Base-by-base conservation (phyloP, 345 rosid genomes). In the Sisymbrium irio region DNA sequence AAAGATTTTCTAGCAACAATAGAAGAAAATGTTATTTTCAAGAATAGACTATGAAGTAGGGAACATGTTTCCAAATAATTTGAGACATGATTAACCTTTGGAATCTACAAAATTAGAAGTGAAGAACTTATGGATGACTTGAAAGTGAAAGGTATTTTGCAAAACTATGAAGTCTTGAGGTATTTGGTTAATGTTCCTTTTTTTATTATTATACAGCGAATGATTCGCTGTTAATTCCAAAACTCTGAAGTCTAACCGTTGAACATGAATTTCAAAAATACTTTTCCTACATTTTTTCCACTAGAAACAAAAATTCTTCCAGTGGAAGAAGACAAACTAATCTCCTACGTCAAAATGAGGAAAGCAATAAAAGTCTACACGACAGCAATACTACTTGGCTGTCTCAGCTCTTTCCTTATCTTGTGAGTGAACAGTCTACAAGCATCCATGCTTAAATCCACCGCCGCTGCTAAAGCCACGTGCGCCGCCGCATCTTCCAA, bases 361-460 rank as follows among this genome's bases (percentile, higher is more conserved):
- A 3, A 70, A 22, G 25, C 74, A 68, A 10, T 53, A 67, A 35
- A 42, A 78, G 55, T 79, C 35, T 47, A 88, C 62, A 85, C 88
- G 80, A 65, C 82, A 72, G 18, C 73, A 51, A 65, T 73, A 72
- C 80, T 80, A 59, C 79, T 65, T 71, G 59, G 81, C 72, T 82
- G 89, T 56, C 91, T 84, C 82, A 89, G 17, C 81, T 86, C 96
- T 74, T 85, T 83, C 81, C 98, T 85, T 53, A 88, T 78, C 89
- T 87, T 87, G n/a, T 80, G 91, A 17, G 96, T 82, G 65, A 92
- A 92, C 22, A 80, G 17, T 71, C 62, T 83, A 76, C 98, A 92
- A 22, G 98, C 98, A 75, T 92, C 94, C 88, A 86, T 80, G 67
- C 98, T 88, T n/a, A 92, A 89, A 83, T 92, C 96, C 85, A 92